Evolutionary conservation across 768 basidiomycete genomes (phyloP).

Genomic region (Termitomyces sp.): DNA sequence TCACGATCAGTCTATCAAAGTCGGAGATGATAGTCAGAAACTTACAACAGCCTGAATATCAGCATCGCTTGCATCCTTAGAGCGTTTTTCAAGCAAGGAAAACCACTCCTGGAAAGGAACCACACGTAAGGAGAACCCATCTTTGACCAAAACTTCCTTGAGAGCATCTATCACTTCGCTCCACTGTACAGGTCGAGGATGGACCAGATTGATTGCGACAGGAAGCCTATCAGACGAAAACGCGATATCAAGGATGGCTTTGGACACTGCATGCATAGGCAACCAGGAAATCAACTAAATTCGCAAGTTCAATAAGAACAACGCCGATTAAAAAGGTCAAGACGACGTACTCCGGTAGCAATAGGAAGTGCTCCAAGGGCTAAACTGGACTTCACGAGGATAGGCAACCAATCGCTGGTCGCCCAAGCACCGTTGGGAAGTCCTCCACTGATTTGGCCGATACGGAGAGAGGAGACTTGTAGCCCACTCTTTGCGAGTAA

Average conservation of each 20-base stretch:
- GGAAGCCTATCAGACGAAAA: slow-evolving; percentile 17
- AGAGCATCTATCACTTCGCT: slow-evolving; percentile 18
- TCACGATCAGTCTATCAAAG: background rate
- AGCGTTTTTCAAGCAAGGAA: slow-evolving; percentile 8
- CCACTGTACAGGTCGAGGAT: slow-evolving; percentile 32
- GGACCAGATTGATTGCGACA: slow-evolving; percentile 29
- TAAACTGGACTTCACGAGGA: slow-evolving; percentile 30
- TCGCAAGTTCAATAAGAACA: background rate
- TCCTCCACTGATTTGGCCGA: slow-evolving; percentile 42
- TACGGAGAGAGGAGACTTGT: slow-evolving; percentile 29
- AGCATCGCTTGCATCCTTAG: slow-evolving; percentile 1
- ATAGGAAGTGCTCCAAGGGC: slow-evolving; percentile 21
- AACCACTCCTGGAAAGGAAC: slow-evolving; percentile 14
- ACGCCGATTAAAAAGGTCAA: background rate
- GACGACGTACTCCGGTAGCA: slow-evolving; percentile 25
- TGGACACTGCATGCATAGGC: slow-evolving; percentile 25
- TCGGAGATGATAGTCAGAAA: background rate
- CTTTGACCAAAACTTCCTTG: background rate
- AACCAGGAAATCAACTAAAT: slow-evolving; percentile 35
- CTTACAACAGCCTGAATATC: slow-evolving; percentile 7
- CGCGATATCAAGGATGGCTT: slow-evolving; percentile 23
- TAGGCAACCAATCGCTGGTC: slow-evolving; percentile 41
- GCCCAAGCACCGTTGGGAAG: slow-evolving; percentile 34
- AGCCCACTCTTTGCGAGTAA: slow-evolving; percentile 33
- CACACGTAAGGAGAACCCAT: background rate